A percentile compares a stretch with the other conserved stretches of the same genome.
These are phyloP conservation scores for Neopestalotiopsis sp. DNA, from an alignment of 2,329 filamentous ascomycete species.

Conservation along the genomic window DNA sequence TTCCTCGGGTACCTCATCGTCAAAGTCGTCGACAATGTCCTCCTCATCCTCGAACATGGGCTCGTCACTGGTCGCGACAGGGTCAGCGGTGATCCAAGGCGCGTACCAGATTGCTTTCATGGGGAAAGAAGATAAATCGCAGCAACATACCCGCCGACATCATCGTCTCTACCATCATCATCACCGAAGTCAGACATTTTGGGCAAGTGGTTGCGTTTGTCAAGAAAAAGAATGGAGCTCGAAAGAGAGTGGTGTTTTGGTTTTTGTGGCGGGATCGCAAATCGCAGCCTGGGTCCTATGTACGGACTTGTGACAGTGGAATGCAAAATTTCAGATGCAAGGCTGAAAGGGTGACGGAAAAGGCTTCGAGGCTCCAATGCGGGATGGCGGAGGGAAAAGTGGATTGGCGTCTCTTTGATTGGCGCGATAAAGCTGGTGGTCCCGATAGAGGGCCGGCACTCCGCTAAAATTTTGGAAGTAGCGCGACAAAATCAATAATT, in stretches of 20 bases:
- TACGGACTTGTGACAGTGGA: slow-evolving; percentile 1
- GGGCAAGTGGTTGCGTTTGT: not conserved
- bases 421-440: not conserved
- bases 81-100: slow-evolving; percentile 28
- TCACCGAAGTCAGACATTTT: slow-evolving; percentile 40
- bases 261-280: not conserved
- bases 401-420: not conserved
- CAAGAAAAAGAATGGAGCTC: not conserved
- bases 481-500: slow-evolving; percentile 5
- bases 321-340: slow-evolving; percentile 18
- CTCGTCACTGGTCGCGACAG: slow-evolving; percentile 62
- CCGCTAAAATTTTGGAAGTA: slow-evolving; percentile 28
- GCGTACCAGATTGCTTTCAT: slow-evolving; percentile 20
- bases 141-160: slow-evolving; percentile 30
- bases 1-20: slow-evolving; percentile 58
- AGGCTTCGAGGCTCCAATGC: slow-evolving; percentile 14
- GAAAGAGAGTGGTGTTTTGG: not conserved
- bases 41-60: slow-evolving; percentile 77
- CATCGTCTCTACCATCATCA: slow-evolving; percentile 32
- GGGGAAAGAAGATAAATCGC: not conserved
- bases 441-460: slow-evolving; percentile 14
- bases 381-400: slow-evolving; percentile 2
- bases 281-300: not conserved
- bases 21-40: slow-evolving; percentile 61
- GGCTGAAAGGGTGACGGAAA: slow-evolving; percentile 11